Percentiles rank a stretch among this genome's conserved stretches.
These are phyloP conservation scores for Mucor circinelloides DNA, from an alignment of 371 early-diverging fungal genomes.

Conservation along the genomic window DNA sequence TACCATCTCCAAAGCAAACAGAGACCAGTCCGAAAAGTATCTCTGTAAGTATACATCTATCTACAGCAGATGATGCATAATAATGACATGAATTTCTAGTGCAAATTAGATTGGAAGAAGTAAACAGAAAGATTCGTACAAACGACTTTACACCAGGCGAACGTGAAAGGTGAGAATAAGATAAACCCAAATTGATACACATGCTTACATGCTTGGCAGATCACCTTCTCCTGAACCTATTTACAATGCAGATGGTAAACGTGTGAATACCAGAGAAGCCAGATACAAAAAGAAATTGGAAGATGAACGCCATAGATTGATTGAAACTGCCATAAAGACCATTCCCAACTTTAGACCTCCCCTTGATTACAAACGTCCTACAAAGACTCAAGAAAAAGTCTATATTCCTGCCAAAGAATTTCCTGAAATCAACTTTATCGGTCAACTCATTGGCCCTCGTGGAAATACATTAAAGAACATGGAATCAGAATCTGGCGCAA, in stretches of 20 bases:
- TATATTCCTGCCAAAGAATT: slow-evolving; percentile 94
- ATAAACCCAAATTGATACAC: neutral
- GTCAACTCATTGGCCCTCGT: slow-evolving; percentile 95
- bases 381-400: slow-evolving; percentile 87
- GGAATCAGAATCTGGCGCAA: slow-evolving; percentile 92
- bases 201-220: slow-evolving; percentile 38
- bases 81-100: slow-evolving; percentile 38
- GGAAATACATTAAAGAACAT: slow-evolving; percentile 95
- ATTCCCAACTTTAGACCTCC: slow-evolving; percentile 90
- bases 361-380: slow-evolving; percentile 85
- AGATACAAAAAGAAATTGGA: slow-evolving; percentile 91
- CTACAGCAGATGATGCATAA: neutral
- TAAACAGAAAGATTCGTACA: slow-evolving; percentile 75
- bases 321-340: slow-evolving; percentile 77
- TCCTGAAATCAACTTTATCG: slow-evolving; percentile 97
- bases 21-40: slow-evolving; percentile 85
- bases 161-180: slow-evolving; percentile 55
- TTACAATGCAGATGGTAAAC: slow-evolving; percentile 91
- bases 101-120: slow-evolving; percentile 89
- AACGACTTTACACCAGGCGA: slow-evolving; percentile 86
- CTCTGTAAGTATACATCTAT: slow-evolving; percentile 54
- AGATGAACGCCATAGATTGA: slow-evolving; percentile 89
- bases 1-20: slow-evolving; percentile 74
- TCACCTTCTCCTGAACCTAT: slow-evolving; percentile 94
- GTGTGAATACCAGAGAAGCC: slow-evolving; percentile 92